Base-by-base conservation (phyloP, 176 grass and related monocot genomes). In the Triticum turgidum region DNA sequence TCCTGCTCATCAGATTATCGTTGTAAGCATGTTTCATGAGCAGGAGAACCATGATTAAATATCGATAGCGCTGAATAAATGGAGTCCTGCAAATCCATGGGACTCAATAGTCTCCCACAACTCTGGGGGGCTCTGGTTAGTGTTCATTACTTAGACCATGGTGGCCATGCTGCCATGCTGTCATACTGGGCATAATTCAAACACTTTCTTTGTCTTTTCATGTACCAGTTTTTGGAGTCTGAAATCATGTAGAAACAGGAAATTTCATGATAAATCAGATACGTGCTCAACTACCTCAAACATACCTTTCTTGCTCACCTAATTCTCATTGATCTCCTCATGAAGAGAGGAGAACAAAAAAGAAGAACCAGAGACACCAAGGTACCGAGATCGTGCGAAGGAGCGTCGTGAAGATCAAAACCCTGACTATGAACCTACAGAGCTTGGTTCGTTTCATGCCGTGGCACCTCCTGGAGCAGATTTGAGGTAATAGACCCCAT, bases 351-450 rank as follows among this genome's bases (percentile, higher is more conserved):
- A 98, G 83, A 98, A 29, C 74, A 77, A 98, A 82, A 92, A 82
- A 30, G 92, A 90, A 90, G 95, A 98, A 85, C 93, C 89, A 83
- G 95, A 98, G 33, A 38, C 54, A 45, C 95, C 89, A 10, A 95
- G 42, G 68, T 98, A 98, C 73, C 86, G 91, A 59, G 95, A 98
- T 84, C 95, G 95, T 89, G 95, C 95, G 54, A 98, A 98, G 90
- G 93, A 98, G 58, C 89, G 96, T 0, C 94, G 96, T 85, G 96
- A 98, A 91, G 93, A 98, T 91, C 93, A 98, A 90, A 98, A 98
- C 77, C 96, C 96, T 42, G 96, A 98, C 78, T 98, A 96, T 70
- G 96, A 98, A 84, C 90, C 93, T 54, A 98, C 91, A 18, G 93
- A 98, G 76, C 96, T 98, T 76, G 96, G 96, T 79, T 93, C 96